phyloP scores from a whole-genome alignment of 1,284 basidiomycete genomes.

The Apiotrichum gamsii region DNA sequence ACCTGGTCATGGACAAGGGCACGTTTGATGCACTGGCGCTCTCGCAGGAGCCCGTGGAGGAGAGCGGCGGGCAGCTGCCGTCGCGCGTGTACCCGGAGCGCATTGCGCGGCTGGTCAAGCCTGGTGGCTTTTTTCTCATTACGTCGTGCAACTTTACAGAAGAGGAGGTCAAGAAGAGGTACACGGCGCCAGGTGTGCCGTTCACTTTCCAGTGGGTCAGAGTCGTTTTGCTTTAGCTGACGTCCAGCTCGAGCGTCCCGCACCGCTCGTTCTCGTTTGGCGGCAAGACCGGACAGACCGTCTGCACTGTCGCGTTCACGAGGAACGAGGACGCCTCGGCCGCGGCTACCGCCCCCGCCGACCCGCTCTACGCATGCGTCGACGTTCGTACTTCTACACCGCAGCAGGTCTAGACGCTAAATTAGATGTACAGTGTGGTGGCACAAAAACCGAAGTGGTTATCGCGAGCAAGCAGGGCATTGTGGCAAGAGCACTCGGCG shows the following conservation, averaged over 20 bases:
- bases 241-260: slow-evolving; percentile 40
- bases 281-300: slow-evolving; percentile 41
- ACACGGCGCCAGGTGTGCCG: slow-evolving; percentile 28
- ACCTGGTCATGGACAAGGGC: slow-evolving; percentile 47
- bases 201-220: slow-evolving; percentile 37
- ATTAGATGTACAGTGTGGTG: slow-evolving; percentile 21
- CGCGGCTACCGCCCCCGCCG: not conserved
- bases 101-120: slow-evolving; percentile 35
- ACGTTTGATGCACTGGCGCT: slow-evolving; percentile 46
- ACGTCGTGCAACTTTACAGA: slow-evolving; percentile 49
- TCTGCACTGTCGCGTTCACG: slow-evolving; percentile 46
- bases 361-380: slow-evolving; percentile 23
- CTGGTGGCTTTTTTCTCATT: slow-evolving; percentile 46
- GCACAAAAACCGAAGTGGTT: slow-evolving; percentile 33
- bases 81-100: slow-evolving; percentile 43
- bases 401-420: not conserved
- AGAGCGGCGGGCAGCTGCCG: slow-evolving; percentile 32
- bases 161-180: slow-evolving; percentile 43
- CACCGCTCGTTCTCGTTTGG: slow-evolving; percentile 46
- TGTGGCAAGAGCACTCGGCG: slow-evolving; percentile 20
- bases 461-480: slow-evolving; percentile 18
- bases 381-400: slow-evolving; percentile 22
- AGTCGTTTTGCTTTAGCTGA: not conserved
- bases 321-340: slow-evolving; percentile 15
- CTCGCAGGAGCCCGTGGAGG: slow-evolving; percentile 29